Base-by-base conservation (phyloP, 1,284 basidiomycete species). In the Pseudomicrostroma phylloplanum region DNA sequence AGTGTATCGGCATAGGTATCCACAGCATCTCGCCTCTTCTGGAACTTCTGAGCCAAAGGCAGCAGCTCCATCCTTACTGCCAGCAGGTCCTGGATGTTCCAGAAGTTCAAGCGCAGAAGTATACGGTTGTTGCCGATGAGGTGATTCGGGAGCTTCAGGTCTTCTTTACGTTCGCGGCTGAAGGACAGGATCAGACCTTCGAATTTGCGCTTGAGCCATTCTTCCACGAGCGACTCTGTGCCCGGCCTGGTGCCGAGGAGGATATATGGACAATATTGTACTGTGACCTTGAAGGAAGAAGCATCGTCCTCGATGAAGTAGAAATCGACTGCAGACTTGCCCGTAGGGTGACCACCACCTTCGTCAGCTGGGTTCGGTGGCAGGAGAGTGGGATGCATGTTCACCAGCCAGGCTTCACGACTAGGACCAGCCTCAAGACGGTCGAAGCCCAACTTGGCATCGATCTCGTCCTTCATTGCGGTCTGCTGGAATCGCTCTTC, bases 1-100 rank as follows among this genome's bases (percentile, higher is more conserved):
- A 99, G 87, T n/a, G 97, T 92, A 72, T 98, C 94, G 2, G 96
- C 94, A 77, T 98, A 99, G 0, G 93, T 92, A 79, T 98, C 96
- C 12, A 98, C 88, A 0, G 96, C 94, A 68, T 90, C 89, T 26
- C 93, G 86, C 81, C 94, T 96, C n/a, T 91, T 88, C 56, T 90
- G 86, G 70, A 97, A 98, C 51, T 89, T 86, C 26, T 88, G 84
- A 0, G 92, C 94, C 26, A 98, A 85, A 1, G 94, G 92, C 60
- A 92, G 83, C 42, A 99, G 82, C 57, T 98, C 94, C 56, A 90
- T 86, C 57, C 92, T 86, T 21, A 97, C 91, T 0, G 86, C 79
- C 61, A 97, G 86, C 2, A 98, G 86, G 77, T 98, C 94, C 1
- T 89, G 86, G 12, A 96, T 89, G 77, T 97, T 98, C 69, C 88